Evolutionary conservation across 352 stramenopile genomes (phyloP).

Genomic region (Phytophthora pluvialis): DNA sequence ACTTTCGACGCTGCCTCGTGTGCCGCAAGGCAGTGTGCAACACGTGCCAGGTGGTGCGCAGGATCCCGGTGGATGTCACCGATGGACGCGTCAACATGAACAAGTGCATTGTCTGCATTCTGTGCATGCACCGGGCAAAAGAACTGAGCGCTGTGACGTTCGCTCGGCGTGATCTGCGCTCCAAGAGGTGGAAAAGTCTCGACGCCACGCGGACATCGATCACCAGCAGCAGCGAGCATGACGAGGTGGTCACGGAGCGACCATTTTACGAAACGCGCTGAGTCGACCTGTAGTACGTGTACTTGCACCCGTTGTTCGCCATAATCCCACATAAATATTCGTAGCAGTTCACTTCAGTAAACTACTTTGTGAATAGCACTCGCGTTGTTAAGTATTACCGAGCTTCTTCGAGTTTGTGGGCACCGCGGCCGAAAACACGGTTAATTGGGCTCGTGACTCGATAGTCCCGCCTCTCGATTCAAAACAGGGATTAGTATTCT

Average conservation of each 20-base stretch:
- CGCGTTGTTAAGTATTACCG: too few species aligned
- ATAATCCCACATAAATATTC: too few species aligned
- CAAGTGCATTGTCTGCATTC: slow-evolving; percentile 41
- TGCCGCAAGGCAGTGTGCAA: slow-evolving; percentile 39
- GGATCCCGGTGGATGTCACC: slow-evolving; percentile 35
- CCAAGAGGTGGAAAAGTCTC: slow-evolving; percentile 29
- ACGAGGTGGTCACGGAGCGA: slow-evolving; percentile 13
- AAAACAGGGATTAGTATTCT: neutral
- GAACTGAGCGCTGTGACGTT: slow-evolving; percentile 27
- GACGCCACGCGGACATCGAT: slow-evolving; percentile 21
- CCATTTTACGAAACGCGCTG: slow-evolving; percentile 23
- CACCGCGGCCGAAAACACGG: too few species aligned
- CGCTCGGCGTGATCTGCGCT: slow-evolving; percentile 32
- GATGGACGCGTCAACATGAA: slow-evolving; percentile 34
- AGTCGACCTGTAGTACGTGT: too few species aligned
- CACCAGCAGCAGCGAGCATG: slow-evolving; percentile 32
- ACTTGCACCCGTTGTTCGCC: too few species aligned
- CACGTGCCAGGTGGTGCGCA: slow-evolving; percentile 41
- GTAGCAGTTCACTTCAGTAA: too few species aligned
- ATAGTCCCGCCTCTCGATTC: neutral
- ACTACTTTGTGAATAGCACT: too few species aligned
- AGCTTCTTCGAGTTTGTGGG: neutral
- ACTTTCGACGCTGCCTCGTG: slow-evolving; percentile 41
- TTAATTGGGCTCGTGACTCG: too few species aligned
- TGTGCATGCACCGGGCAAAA: slow-evolving; percentile 46